Conservation (phyloP, 306 rosid species). For the Quercus suber region DNA sequence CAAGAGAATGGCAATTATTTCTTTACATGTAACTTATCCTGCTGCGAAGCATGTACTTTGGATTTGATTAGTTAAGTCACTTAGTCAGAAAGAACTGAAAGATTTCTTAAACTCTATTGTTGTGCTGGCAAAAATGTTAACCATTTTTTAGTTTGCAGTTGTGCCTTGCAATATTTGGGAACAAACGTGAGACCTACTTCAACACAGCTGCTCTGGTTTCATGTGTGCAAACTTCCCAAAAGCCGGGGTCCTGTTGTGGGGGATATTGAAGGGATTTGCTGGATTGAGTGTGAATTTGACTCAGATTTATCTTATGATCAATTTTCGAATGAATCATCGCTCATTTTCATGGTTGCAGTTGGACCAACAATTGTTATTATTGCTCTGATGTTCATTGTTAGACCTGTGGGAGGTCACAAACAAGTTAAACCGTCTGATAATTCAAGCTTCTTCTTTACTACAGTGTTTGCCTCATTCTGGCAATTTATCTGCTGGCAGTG, state of each 20-base stretch:
- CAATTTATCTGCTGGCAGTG: conserved; percentile 63
- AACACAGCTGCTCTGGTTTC: conserved; percentile 70
- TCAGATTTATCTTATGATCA: conserved; percentile 49
- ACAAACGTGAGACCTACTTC: conserved; percentile 75
- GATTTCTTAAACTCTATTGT: background rate
- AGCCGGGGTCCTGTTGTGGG: conserved; percentile 73
- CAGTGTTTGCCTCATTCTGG: conserved; percentile 60
- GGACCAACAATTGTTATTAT: conserved; percentile 59
- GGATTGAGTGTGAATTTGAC: conserved; percentile 67
- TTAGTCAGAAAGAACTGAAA: background rate
- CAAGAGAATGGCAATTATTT: background rate
- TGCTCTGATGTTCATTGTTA: conserved; percentile 57
- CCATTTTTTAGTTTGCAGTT: conserved; percentile 49
- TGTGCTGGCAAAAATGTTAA: conserved; percentile 3
- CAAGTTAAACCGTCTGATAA: conserved; percentile 54
- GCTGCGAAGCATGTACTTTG: background rate
- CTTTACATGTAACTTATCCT: background rate
- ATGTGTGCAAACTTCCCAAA: conserved; percentile 64
- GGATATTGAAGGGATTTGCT: conserved; percentile 72
- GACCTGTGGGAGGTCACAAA: conserved; percentile 49
- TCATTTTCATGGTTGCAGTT: conserved; percentile 61
- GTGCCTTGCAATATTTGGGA: conserved; percentile 58
- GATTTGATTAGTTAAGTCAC: background rate
- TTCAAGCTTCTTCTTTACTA: conserved; percentile 57
- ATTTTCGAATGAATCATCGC: conserved; percentile 48